Percentiles rank a stretch among this genome's conserved stretches.
phyloP scores from a whole-genome alignment of 2,329 filamentous ascomycete species.

The Xylariaceae sp. region DNA sequence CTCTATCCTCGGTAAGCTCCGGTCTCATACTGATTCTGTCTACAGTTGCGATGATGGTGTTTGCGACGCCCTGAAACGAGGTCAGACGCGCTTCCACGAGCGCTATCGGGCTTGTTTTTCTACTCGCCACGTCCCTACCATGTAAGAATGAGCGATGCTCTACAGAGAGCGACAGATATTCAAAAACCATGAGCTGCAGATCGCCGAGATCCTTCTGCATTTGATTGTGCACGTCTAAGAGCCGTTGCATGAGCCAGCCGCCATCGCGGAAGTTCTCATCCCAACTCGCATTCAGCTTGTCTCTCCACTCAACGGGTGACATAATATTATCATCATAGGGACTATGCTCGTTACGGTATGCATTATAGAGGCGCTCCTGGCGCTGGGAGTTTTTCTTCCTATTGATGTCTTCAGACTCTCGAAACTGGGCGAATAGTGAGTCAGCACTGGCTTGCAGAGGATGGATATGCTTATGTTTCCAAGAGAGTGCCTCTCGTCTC shows the following conservation, averaged over 20 bases:
- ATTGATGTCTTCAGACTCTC: not conserved
- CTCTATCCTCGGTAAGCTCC: not conserved
- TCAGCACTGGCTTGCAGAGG: conserved; percentile 1
- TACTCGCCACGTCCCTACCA: too few species aligned
- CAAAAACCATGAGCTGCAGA: conserved; percentile 34
- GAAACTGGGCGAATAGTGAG: not conserved
- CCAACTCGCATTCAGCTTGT: not conserved
- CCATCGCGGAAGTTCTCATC: conserved; percentile 15
- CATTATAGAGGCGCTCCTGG: too few species aligned
- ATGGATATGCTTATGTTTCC: not conserved
- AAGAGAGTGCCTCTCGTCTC: not conserved
- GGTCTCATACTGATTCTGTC: not conserved
- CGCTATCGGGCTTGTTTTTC: not conserved
- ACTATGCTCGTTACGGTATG: too few species aligned
- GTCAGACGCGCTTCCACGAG: conserved; percentile 1
- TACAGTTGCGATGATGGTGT: not conserved
- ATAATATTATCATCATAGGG: too few species aligned
- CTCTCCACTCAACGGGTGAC: not conserved
- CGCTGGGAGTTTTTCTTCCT: not conserved
- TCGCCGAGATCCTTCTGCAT: conserved; percentile 26
- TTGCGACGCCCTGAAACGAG: not conserved
- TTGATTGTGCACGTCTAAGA: conserved; percentile 2
- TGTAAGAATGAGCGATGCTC: not conserved
- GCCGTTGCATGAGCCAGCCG: conserved; percentile 25
- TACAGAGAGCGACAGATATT: conserved; percentile 23